phyloP scores from a whole-genome alignment of 176 grass and related monocot genomes.

The Melocanna baccifera region DNA sequence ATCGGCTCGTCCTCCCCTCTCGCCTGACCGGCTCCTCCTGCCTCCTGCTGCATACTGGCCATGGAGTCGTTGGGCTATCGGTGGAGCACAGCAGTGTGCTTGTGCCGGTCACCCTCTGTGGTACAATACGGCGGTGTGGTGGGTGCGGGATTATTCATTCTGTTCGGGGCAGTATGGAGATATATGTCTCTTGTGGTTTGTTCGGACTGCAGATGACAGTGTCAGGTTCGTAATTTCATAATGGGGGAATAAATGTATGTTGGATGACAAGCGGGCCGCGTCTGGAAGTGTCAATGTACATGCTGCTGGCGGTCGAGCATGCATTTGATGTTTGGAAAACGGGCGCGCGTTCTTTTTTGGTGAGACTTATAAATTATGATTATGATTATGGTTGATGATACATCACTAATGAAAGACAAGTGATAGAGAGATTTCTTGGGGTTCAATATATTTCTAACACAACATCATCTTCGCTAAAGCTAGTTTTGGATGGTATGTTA shows the following conservation, averaged over 20 bases:
- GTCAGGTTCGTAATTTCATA: slow-evolving; percentile 17
- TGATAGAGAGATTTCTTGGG: background rate
- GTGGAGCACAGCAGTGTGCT: background rate
- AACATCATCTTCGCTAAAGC: background rate
- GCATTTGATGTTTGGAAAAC: background rate
- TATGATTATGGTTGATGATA: too few species aligned
- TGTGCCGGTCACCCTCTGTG: background rate
- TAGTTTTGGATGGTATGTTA: too few species aligned
- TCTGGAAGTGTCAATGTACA: background rate
- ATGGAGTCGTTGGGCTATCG: background rate
- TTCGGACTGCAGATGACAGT: background rate
- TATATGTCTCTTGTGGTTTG: background rate
- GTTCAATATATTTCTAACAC: background rate
- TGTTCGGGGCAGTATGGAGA: background rate
- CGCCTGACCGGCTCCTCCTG: background rate
- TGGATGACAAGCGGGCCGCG: background rate
- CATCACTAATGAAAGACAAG: background rate
- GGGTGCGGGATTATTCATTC: background rate
- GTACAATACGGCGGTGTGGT: background rate
- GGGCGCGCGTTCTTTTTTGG: background rate
- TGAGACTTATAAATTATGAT: too few species aligned
- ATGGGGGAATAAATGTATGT: background rate
- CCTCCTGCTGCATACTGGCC: background rate
- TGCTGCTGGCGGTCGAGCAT: background rate
- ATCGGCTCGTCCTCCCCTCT: background rate